Conservation (phyloP, 2,329 filamentous ascomycete species). For the Pleomassaria siparia region DNA sequence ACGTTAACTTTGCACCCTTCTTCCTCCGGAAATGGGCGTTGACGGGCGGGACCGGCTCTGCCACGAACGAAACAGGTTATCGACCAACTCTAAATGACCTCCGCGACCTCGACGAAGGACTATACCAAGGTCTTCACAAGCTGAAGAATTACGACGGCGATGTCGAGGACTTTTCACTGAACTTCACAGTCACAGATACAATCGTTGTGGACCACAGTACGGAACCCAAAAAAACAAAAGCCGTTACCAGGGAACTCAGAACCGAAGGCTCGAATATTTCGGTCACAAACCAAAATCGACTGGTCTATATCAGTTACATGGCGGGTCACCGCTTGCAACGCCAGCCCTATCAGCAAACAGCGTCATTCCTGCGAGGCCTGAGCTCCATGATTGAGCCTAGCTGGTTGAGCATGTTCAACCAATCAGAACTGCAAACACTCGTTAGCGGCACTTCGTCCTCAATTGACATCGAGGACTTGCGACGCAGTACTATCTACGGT, state of each 20-base stretch:
- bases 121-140: conserved; percentile 81
- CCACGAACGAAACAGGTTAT: conserved; percentile 70
- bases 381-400: conserved; percentile 84
- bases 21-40: conserved; percentile 95
- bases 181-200: conserved; percentile 84
- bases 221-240: conserved; percentile 51
- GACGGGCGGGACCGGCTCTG: conserved; percentile 63
- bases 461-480: conserved; percentile 84
- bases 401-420: conserved; percentile 99
- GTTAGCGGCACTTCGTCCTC: conserved; percentile 84
- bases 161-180: conserved; percentile 76
- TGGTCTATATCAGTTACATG: conserved; percentile 92
- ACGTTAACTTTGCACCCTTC: conserved; percentile 90
- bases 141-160: conserved; percentile 86
- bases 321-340: conserved; percentile 81
- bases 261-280: conserved; percentile 72
- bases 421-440: conserved; percentile 88
- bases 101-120: conserved; percentile 82
- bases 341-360: conserved; percentile 79
- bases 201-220: conserved; percentile 45
- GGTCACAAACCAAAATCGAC: conserved; percentile 89
- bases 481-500: conserved; percentile 81
- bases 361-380: conserved; percentile 83
- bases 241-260: conserved; percentile 73
- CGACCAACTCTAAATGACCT: conserved; percentile 94